A percentile compares a stretch with the other conserved stretches of the same genome.
phyloP scores from a whole-genome alignment of 805 yeast genomes.

The Starmerella ratchasimensis region DNA sequence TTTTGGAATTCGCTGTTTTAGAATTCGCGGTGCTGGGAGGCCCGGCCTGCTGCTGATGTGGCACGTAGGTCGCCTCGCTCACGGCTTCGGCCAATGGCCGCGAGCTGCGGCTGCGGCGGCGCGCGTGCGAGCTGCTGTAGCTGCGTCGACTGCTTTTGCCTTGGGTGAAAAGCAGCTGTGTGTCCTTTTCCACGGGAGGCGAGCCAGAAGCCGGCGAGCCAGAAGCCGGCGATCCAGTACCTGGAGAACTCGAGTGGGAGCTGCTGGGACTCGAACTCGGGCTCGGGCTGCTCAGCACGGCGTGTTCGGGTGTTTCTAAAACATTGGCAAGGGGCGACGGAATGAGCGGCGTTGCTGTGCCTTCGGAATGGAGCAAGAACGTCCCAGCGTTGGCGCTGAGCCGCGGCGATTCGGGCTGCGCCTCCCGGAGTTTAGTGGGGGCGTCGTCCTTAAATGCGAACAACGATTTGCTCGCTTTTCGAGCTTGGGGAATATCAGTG shows the following conservation, averaged over 20 bases:
- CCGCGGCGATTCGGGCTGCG: not conserved
- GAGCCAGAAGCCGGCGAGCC: not conserved
- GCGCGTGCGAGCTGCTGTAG: not conserved
- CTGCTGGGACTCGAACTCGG: too few species aligned
- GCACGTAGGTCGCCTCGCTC: constrained; percentile 22
- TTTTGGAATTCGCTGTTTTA: too few species aligned
- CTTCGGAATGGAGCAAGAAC: too few species aligned
- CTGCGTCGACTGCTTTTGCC: not conserved
- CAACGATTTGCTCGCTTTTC: constrained; percentile 31
- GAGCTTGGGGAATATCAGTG: constrained; percentile 17
- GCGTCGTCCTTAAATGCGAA: constrained; percentile 26
- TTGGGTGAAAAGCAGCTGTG: constrained; percentile 4
- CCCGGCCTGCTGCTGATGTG: constrained; percentile 15
- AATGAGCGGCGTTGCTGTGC: too few species aligned
- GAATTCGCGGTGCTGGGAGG: not conserved
- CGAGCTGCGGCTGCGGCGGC: not conserved
- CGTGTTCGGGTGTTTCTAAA: too few species aligned
- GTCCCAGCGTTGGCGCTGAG: too few species aligned
- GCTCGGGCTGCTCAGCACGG: too few species aligned
- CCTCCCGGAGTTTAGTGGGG: too few species aligned
- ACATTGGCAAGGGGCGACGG: too few species aligned
- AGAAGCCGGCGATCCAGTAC: too few species aligned
- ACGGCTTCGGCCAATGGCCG: constrained; percentile 15
- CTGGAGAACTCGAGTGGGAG: too few species aligned
- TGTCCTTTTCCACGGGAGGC: too few species aligned